Base-by-base conservation (phyloP, 495 filamentous ascomycete species). In the Copromyces sp. region DNA sequence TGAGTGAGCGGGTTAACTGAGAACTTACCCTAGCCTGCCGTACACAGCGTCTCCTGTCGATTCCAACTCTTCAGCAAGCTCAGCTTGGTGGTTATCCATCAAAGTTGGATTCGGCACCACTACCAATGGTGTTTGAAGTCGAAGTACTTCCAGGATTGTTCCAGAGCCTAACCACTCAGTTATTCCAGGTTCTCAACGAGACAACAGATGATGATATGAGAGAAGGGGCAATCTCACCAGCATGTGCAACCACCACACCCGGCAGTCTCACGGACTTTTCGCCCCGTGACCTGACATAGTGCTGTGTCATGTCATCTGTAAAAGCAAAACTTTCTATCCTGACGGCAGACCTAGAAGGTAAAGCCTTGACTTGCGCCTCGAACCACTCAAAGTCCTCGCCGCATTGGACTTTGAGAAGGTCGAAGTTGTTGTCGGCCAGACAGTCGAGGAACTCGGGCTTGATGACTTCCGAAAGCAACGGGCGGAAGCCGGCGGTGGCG, bases 81-180 rank as follows among this genome's bases (percentile, higher is more conserved):
- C 94, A 42, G 88, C 86, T 80, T 99, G 95, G 77, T 99, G 95
- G 75, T 98, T 97, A 75, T 94, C 93, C 77, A 97, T 89, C 5
- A 99, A 86, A 3, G 84, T 82, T 9, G 88, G 82, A 80, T 99
- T 99, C 9, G 94, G 93, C 32, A 99, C 94, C 4, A 96, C 93
- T 65, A 98, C 88, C 39, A 97, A 79, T 6, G 90, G 88, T 0
- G 92, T 84, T 20, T 86, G 84, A 68, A 82, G 73, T 39, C 93
- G 87, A 39, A 96, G 84, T 0, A 89, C 93, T 78, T 92, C 93
- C 1, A 97, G 84, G 35, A 98, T 92, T n/a, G 92, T 92, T 16
- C 95, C 95, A 32, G 94, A 93, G 71, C 94, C 94, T 97, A 68
- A 2, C 6, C 14, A 9, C 12, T 65, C 17, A 35, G 29, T 65